Percentiles rank a stretch among this genome's conserved stretches.
Evolutionary conservation across 805 yeast species (phyloP).

Genomic region (Sungouiozyma intestinalis): DNA sequence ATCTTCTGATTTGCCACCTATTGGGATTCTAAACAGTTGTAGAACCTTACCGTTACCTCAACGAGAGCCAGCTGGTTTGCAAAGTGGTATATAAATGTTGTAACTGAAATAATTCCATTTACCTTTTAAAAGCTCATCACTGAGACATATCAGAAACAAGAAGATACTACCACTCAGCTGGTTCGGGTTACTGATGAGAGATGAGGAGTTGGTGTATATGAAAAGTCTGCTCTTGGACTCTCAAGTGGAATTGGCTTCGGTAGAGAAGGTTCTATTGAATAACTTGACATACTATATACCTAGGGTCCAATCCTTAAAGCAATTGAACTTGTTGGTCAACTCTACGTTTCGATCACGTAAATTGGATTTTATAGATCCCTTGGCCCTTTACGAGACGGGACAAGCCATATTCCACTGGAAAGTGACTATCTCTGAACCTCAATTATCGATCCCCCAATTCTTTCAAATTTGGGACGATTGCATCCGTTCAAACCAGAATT

Average conservation of each 20-base stretch:
- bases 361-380: constrained; percentile 6
- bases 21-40: too few relatives aligned
- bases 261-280: constrained; percentile 8
- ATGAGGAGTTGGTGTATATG: background rate
- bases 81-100: too few relatives aligned
- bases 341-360: constrained; percentile 10
- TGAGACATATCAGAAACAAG: background rate
- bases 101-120: too few relatives aligned
- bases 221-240: background rate
- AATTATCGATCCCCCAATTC: constrained; percentile 13
- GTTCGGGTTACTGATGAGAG: too few relatives aligned
- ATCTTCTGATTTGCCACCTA: too few relatives aligned
- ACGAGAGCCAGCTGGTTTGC: too few relatives aligned
- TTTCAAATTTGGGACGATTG: constrained; percentile 16
- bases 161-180: too few relatives aligned
- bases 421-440: constrained; percentile 25
- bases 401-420: constrained; percentile 22
- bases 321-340: constrained; percentile 8
- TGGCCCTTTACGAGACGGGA: constrained; percentile 10
- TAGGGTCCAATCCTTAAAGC: constrained; percentile 8
- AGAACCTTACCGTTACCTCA: too few relatives aligned
- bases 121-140: background rate
- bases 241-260: background rate
- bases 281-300: constrained; percentile 24
- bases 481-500: constrained; percentile 9